These are phyloP conservation scores for Polyporus arcularius DNA, from an alignment of 768 basidiomycete genomes.

Conservation along the genomic window DNA sequence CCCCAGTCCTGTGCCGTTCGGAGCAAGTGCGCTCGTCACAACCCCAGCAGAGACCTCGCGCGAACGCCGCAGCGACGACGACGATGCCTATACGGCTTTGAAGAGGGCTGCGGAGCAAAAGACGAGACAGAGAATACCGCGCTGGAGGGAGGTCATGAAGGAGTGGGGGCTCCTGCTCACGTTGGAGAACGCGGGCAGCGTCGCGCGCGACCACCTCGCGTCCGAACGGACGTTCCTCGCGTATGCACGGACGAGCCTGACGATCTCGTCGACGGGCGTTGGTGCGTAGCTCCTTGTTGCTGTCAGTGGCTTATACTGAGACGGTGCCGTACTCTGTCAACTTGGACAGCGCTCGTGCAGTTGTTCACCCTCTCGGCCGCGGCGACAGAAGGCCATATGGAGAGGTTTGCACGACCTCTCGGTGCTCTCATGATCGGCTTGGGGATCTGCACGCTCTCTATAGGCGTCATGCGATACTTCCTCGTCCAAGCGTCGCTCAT, in stretches of 20 bases:
- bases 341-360: slow-evolving; percentile 44
- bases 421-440: slow-evolving; percentile 42
- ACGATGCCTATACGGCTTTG: too few species aligned
- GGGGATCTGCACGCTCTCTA: slow-evolving; percentile 36
- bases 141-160: not conserved
- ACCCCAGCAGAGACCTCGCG: too few species aligned
- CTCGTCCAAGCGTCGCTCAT: slow-evolving; percentile 39
- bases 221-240: slow-evolving; percentile 53
- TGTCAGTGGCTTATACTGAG: too few species aligned
- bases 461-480: slow-evolving; percentile 42
- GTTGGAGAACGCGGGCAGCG: slow-evolving; percentile 49
- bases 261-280: slow-evolving; percentile 51
- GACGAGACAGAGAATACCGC: not conserved
- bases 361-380: slow-evolving; percentile 42
- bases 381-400: slow-evolving; percentile 18
- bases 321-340: not conserved
- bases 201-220: slow-evolving; percentile 55
- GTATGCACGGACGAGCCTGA: slow-evolving; percentile 51
- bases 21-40: too few species aligned
- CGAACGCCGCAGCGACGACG: too few species aligned
- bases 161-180: slow-evolving; percentile 27
- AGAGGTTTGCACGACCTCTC: slow-evolving; percentile 42
- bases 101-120: too few species aligned
- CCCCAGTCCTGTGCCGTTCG: too few species aligned
- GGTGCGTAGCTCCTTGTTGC: slow-evolving; percentile 33